Conservation (phyloP, 2,329 filamentous ascomycete species). For the Cercospora janseana region DNA sequence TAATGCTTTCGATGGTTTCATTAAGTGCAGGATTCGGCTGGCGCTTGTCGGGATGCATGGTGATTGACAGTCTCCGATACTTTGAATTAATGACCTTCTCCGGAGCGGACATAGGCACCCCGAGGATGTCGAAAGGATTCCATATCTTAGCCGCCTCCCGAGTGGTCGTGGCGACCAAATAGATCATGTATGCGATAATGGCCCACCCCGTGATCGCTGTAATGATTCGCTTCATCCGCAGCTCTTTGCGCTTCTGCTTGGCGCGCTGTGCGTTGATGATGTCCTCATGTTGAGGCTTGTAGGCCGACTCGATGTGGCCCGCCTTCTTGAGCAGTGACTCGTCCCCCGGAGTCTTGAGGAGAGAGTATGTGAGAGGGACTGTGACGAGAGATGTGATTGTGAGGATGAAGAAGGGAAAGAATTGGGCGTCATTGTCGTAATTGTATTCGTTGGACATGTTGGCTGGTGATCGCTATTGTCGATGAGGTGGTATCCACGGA, state of each 20-base stretch:
- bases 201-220: conserved; percentile 75
- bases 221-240: conserved; percentile 79
- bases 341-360: conserved; percentile 73
- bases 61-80: conserved; percentile 82
- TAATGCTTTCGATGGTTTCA: conserved; percentile 79
- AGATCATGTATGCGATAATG: conserved; percentile 84
- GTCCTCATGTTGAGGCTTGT: conserved; percentile 76
- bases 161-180: conserved; percentile 79
- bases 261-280: conserved; percentile 78
- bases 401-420: conserved; percentile 98
- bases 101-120: conserved; percentile 74
- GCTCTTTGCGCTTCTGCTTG: conserved; percentile 85
- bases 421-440: conserved; percentile 97
- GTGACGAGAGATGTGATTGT: conserved; percentile 86
- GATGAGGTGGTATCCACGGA: background rate
- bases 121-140: conserved; percentile 95
- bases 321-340: conserved; percentile 71
- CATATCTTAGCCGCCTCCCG: conserved; percentile 73
- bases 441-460: conserved; percentile 93
- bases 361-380: conserved; percentile 82
- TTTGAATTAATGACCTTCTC: conserved; percentile 91
- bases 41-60: conserved; percentile 90
- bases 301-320: conserved; percentile 77
- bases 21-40: conserved; percentile 81
- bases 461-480: conserved; percentile 25